A percentile compares a stretch with the other conserved stretches of the same genome.
Evolutionary conservation across 768 basidiomycete genomes (phyloP).

Genomic region (Fomitopsis pulvina): DNA sequence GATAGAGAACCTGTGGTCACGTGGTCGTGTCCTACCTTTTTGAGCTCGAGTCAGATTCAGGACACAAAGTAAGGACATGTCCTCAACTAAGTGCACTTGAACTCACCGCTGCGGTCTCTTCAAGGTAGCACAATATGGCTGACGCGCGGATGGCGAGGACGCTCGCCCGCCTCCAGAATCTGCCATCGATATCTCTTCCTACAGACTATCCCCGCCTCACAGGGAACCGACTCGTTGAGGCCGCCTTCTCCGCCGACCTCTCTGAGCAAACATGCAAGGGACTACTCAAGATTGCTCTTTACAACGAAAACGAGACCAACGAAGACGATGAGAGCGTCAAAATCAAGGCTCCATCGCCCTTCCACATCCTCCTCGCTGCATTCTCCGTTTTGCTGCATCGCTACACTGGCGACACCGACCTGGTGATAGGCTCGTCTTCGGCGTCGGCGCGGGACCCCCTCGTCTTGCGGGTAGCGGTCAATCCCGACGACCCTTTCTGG

Average conservation of each 20-base stretch:
- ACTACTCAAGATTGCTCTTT: conserved; percentile 76
- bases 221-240: conserved; percentile 77
- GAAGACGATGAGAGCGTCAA: conserved; percentile 27
- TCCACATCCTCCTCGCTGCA: conserved; percentile 88
- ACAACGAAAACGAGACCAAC: conserved; percentile 56
- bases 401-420: conserved; percentile 92
- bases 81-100: too few species aligned
- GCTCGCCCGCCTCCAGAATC: conserved; percentile 60
- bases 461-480: conserved; percentile 75
- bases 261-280: conserved; percentile 70
- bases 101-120: too few species aligned
- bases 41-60: too few species aligned
- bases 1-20: too few species aligned
- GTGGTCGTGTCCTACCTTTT: too few species aligned
- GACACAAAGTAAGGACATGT: too few species aligned
- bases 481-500: conserved; percentile 86
- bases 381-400: conserved; percentile 88
- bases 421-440: conserved; percentile 87
- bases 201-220: conserved; percentile 91
- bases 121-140: conserved; percentile 15
- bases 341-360: conserved; percentile 62
- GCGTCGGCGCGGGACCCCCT: conserved; percentile 70
- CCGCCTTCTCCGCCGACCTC: conserved; percentile 66
- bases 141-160: conserved; percentile 40
- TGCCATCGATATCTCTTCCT: conserved; percentile 87